phyloP scores from a whole-genome alignment of 108 stramenopile genomes.

The Epipyxis sp. region DNA sequence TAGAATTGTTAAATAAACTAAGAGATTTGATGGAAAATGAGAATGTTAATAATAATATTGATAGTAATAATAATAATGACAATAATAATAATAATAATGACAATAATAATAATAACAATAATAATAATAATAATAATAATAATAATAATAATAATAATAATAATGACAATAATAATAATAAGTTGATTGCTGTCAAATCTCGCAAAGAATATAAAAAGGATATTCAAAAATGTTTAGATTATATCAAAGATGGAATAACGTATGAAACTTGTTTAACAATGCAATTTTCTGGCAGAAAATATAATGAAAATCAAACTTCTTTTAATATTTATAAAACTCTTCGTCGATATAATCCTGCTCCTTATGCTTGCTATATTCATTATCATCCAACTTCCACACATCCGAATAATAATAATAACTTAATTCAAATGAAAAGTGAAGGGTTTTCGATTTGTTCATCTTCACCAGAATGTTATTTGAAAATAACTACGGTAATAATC shows the following conservation, averaged over 20 bases:
- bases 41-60: no score
- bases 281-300: conserved; percentile 54
- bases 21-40: no score
- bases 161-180: not conserved
- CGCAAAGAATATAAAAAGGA: not conserved
- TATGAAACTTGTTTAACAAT: conserved; percentile 91
- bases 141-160: no score
- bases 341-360: conserved; percentile 79
- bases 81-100: no score
- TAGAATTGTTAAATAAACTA: no score
- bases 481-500: conserved; percentile 48
- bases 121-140: no score
- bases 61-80: no score
- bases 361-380: conserved; percentile 75
- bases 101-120: no score
- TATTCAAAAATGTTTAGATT: conserved; percentile 15
- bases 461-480: conserved; percentile 87
- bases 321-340: conserved; percentile 68
- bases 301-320: conserved; percentile 41
- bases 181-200: not conserved
- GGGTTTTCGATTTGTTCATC: conserved; percentile 80
- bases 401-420: not conserved
- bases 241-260: conserved; percentile 74
- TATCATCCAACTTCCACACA: conserved; percentile 26
- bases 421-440: not conserved